Evolutionary conservation across 106 monocot species (phyloP).

Genomic region (Agapanthus africanus): DNA sequence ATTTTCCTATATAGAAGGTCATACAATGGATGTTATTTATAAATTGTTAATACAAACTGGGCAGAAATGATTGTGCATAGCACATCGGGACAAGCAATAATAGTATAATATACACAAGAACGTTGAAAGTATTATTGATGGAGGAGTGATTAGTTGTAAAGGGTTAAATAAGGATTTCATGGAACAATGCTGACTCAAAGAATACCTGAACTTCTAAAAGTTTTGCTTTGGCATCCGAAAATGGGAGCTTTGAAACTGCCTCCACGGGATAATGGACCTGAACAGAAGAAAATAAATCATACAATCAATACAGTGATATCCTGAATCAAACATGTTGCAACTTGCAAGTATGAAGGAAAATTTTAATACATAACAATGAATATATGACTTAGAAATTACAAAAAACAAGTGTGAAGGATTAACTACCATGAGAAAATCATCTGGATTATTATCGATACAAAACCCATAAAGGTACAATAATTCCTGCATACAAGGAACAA

Average conservation of each 20-base stretch:
- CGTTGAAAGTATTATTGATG: not conserved
- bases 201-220: slow-evolving; percentile 75
- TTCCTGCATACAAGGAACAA: slow-evolving; percentile 49
- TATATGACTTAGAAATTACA: not conserved
- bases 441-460: slow-evolving; percentile 66
- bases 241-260: slow-evolving; percentile 48
- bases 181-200: not conserved
- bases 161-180: not conserved
- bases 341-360: not conserved
- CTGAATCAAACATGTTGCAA: not conserved
- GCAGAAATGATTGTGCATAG: not conserved
- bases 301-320: not conserved
- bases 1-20: too few species aligned
- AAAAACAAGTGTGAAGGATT: not conserved
- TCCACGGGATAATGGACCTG: slow-evolving; percentile 93
- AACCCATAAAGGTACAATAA: slow-evolving; percentile 95
- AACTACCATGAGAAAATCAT: slow-evolving; percentile 92
- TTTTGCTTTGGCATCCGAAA: slow-evolving; percentile 46
- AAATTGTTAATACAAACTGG: too few species aligned
- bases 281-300: slow-evolving; percentile 2
- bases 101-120: too few species aligned
- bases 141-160: not conserved
- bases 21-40: too few species aligned
- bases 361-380: not conserved
- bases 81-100: not conserved